Evolutionary conservation across 768 basidiomycete genomes (phyloP).

Genomic region (Auriscalpium vulgare): DNA sequence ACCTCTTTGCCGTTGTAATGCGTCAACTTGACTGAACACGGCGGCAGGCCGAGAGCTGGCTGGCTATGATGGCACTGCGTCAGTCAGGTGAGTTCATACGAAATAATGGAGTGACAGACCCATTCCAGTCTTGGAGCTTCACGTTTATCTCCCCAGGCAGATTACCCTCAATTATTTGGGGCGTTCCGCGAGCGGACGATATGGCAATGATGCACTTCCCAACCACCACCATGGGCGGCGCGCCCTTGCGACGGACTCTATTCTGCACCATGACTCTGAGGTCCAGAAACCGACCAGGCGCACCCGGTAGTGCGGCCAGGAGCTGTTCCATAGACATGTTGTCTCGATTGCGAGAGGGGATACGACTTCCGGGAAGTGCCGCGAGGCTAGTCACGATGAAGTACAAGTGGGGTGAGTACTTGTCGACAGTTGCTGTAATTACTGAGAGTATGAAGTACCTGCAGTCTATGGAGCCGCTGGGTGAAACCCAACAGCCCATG

Average conservation of each 20-base stretch:
- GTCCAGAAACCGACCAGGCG: background rate
- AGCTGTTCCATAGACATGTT: background rate
- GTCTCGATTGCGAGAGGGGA: background rate
- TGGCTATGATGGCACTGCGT: background rate
- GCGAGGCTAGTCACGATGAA: background rate
- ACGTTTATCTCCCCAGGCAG: background rate
- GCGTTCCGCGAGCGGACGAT: background rate
- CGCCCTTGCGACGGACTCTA: background rate
- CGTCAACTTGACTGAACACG: background rate
- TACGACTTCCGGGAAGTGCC: background rate
- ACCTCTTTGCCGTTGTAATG: background rate
- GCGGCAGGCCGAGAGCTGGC: background rate
- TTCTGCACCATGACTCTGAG: background rate
- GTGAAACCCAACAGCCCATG: background rate
- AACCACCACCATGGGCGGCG: background rate
- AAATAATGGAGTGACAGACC: background rate
- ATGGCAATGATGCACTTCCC: background rate
- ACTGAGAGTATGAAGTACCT: background rate
- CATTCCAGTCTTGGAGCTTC: background rate
- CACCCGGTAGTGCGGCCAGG: background rate
- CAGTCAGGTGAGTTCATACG: background rate
- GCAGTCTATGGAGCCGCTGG: background rate
- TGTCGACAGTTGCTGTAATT: background rate
- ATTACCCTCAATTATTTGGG: background rate
- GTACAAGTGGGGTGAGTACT: too few relatives aligned